A percentile compares a stretch with the other conserved stretches of the same genome.
Evolutionary conservation across 2,329 filamentous ascomycete genomes (phyloP).

Genomic region (Xylariaceae sp.): DNA sequence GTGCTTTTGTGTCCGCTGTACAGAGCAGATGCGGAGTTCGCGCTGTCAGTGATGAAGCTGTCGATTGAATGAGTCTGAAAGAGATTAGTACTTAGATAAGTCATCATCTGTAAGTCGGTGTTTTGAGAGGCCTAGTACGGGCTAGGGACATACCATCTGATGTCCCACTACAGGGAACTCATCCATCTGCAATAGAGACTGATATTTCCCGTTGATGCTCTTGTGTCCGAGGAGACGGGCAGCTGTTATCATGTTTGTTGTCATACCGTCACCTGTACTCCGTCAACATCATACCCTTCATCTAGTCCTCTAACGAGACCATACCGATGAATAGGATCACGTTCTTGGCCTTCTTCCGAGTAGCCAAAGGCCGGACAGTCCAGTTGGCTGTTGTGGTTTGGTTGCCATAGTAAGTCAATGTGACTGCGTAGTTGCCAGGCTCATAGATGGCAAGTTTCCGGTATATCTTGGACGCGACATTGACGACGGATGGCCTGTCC

Average conservation of each 20-base stretch:
- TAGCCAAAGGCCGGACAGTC: constrained; percentile 71
- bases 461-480: constrained; percentile 79
- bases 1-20: constrained; percentile 84
- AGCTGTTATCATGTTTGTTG: constrained; percentile 78
- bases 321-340: constrained; percentile 81
- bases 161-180: constrained; percentile 84
- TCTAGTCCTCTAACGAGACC: constrained; percentile 24
- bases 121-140: neutral
- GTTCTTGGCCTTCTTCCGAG: constrained; percentile 78
- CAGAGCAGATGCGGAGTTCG: constrained; percentile 80
- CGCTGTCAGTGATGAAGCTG: constrained; percentile 83
- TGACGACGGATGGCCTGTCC: constrained; percentile 70
- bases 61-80: constrained; percentile 75
- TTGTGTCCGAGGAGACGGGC: constrained; percentile 81
- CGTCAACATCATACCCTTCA: neutral
- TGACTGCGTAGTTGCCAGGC: constrained; percentile 78
- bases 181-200: constrained; percentile 75
- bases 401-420: constrained; percentile 73
- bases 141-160: constrained; percentile 62
- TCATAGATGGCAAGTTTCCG: constrained; percentile 75
- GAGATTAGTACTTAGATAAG: constrained; percentile 4
- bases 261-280: constrained; percentile 59
- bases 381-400: constrained; percentile 74
- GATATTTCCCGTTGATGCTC: constrained; percentile 82
- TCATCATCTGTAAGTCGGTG: too few relatives aligned